Base-by-base conservation (phyloP, 164 flowering plant genomes). In the Liriodendron chinense region DNA sequence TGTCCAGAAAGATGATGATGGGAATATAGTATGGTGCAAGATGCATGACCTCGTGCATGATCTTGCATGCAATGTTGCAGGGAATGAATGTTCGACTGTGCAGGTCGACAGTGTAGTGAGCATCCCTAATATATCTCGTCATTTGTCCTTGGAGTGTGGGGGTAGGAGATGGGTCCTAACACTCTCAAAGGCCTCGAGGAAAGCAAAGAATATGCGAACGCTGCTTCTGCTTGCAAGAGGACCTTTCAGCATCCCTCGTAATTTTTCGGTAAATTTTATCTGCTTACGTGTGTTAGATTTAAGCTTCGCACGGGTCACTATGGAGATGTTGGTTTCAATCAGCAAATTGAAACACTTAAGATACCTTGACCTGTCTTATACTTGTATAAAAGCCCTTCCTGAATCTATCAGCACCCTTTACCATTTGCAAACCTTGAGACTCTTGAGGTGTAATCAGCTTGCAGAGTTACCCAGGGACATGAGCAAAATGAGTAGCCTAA, bases 1-100 rank as follows among this genome's bases (percentile, higher is more conserved):
- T 50, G 23, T 16, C 1, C 22, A 53, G 59, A 56, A 64, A 34
- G 66, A 72, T n/a, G 67, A 72, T 1, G 26, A 67, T 56, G 77
- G 66, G n/a, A 74, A 56, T 50, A 68, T 68, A 64, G 21, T 12
- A 65, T 0, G 1, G 64, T 65, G 67, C 71, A 71, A 50, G 53
- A 72, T 76, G 70, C 79, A 71, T 64, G 75, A 72, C 28, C 65
- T 71, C 1, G n/a, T 76, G 34, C 71, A 65, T 76, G 79, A 76
- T 72, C 49, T 74, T 10, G 76, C 76, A 13, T 14, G 20, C 23
- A 24, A 25, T 13, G 59, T 74, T 65, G 20, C 70, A 20, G 63
- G 13, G 1, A 62, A 49, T 63, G 78, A 70, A 53, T 61, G 77
- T 49, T 61, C 22, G 23, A 49, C 2, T 70, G 57, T 47, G 12